Evolutionary conservation across 2,329 filamentous ascomycete genomes (phyloP), one percentile per base, ranked within the genome.

Genomic region (Helicocarpus griseus): DNA sequence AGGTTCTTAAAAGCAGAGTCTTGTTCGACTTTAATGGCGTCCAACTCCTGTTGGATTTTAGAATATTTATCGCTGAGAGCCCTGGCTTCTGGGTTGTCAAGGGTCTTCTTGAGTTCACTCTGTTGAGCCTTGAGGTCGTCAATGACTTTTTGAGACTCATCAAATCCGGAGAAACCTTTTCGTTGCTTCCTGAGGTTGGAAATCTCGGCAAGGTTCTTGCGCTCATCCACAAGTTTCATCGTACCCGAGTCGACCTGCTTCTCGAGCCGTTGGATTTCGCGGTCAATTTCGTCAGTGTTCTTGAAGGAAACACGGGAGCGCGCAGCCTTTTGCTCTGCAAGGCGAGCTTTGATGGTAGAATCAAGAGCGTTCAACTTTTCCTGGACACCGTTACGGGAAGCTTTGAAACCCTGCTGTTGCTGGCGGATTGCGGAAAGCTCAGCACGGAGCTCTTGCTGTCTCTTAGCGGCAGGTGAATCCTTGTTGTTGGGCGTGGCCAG

Each of bases 141-240:
- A 61, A 98, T 97, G 59, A 80, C 80, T 78, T 94, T 94, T 73
- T 97, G 87, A 31, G 83, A 77, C 54, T 86, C 83, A 54, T 95
- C 89, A 63, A 97, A 86, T 56, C 83, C 81, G 53, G 83, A 82
- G 68, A 98, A 96, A 71, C 82, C 86, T 82, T 96, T 97, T 74
- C 87, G 87, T 64, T 86, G 80, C 77, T 94, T 95, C 70, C 86
- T 85, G 59, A 97, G 75, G 67, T 75, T 85, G 46, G 86, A 87
- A 61, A 95, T 85, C 63, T 96, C 89, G 48, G 80, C 74, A 19
- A 97, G 78, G 7, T 88, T 84, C 80, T 96, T 97, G 78, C 89
- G 94, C 81, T 97, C 93, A 62, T 98, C 93, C 9, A 97, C 93
- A 48, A 98, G 77, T 74, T 90, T 95, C 86, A 98, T 90, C 68